Evolutionary conservation across 2,329 filamentous ascomycete genomes (phyloP), one percentile per base, ranked within the genome.

Genomic region (Fusarium tanahbumbuense): DNA sequence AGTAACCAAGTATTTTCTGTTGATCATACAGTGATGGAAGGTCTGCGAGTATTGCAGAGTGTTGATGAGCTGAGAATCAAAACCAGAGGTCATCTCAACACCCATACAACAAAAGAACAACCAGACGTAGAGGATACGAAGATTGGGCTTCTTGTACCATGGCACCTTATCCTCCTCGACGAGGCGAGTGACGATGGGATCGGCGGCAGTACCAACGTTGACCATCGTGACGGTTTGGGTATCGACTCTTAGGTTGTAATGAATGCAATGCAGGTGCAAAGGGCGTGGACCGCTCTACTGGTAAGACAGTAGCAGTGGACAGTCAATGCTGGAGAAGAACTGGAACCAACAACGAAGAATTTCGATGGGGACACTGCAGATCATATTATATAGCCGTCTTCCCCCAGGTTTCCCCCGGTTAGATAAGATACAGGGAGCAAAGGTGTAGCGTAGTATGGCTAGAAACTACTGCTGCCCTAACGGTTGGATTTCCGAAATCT

Each of bases 1-100:
- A 16, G 15, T 20, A 6, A 5, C 1, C 4, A 5, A 15, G 4
- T 8, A 6, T 2, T 3, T 8, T 2, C 8, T 5, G 6, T 9
- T 2, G 6, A 11, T 6, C 72, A 1, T 72, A 79, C 81, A 83
- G n/a, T 76, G 70, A 49, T 81, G 77, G 75, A 80, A 83, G 8
- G 75, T 70, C 41, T 75, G 72, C 23, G 79, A 76, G 61, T 82
- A 80, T 60, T 83, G 81, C 2, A 83, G 73, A 1, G 80, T 81
- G 67, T 82, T 83, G 72, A 78, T 78, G n/a, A 78, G 68, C 57
- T 78, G 85, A 6, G 83, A 85, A 71, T 88, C 86, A 56, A 87
- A 88, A 0, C 86, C 86, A 6, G 84, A 86, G 0, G 86, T 88
- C 64, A 86, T 86, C 75, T 88, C 86, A 22, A 88, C 85, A 55